Evolutionary conservation across 192 early-diverging fungal species (phyloP), one percentile per base, ranked within the genome.

Genomic region (Radiomyces spectabilis): DNA sequence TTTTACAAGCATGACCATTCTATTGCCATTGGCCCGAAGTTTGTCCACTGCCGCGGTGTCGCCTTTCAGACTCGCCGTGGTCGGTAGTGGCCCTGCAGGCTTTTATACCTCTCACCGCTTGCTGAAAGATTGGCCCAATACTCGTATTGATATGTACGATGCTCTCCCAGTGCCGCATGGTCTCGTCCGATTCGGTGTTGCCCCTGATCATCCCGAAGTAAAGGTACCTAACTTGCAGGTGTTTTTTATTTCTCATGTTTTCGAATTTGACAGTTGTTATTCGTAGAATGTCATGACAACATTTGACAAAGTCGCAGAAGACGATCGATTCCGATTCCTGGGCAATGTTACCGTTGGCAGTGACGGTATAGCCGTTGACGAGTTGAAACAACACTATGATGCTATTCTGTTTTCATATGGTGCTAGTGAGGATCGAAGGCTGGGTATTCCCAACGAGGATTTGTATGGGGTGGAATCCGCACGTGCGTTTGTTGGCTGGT

Each of bases 181-280:
- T 1, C 74, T 97, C 5, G 92, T 92, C 22, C 80, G 94, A 1
- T 98, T 82, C 67, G 96, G 94, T 25, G 94, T 98, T 13, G 93
- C 96, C 19, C 92, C 96, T 4, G 92, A 96, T 67, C 96, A 98
- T 59, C 92, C 89, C 5, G 94, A 96, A 71, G 96, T 95, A 21
- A 98, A 98, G 76, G 90, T 86, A n/a, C n/a, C n/a, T n/a, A n/a
- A n/a, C 41, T 35, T 31, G 51, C 19, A 37, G 29, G 15, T 4
- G 39, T 21, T 21, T 24, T 4, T 16, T 30, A 13, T 34, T 54
- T 53, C n/a, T 6, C 41, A 40, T 21, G 13, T 25, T 55, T 19
- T 25, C n/a, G 13, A 31, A 21, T n/a, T n/a, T 19, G 41, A 42
- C 41, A 34, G 21, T 30, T 18, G 19, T 39, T 33, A 42, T 53